Conservation (phyloP, 208 protist genomes). For the Herpetomonas samuelpessoai region DNA sequence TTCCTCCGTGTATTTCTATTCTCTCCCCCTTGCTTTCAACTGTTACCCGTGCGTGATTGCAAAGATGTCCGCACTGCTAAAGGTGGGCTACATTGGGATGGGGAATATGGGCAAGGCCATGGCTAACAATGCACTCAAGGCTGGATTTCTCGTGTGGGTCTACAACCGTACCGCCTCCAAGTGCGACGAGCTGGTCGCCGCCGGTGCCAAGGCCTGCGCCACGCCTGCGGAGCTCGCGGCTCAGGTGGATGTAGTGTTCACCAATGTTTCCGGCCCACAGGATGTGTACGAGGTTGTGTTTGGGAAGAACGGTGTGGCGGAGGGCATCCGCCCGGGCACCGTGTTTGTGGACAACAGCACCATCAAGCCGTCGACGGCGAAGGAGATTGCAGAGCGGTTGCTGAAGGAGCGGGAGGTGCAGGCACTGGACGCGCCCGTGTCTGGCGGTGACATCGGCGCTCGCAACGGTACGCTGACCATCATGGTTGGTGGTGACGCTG, state of each 20-base stretch:
- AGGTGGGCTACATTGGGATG: conserved; percentile 91
- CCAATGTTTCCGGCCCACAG: conserved; percentile 91
- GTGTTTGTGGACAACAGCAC: conserved; percentile 96
- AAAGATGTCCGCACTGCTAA: background rate
- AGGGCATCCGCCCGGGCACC: conserved; percentile 58
- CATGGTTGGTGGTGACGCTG: conserved; percentile 93
- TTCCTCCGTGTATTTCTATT: background rate
- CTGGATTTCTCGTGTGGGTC: conserved; percentile 82
- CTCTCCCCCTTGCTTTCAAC: background rate
- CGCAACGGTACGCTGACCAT: conserved; percentile 92
- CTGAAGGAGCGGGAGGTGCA: conserved; percentile 72
- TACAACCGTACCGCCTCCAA: conserved; percentile 88
- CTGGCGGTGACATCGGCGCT: conserved; percentile 94
- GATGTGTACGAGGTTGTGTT: conserved; percentile 91
- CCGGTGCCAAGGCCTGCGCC: conserved; percentile 57
- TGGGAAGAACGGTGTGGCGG: conserved; percentile 70
- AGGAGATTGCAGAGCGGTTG: conserved; percentile 78
- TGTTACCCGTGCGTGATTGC: background rate
- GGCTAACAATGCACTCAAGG: conserved; percentile 85
- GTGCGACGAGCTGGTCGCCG: conserved; percentile 68
- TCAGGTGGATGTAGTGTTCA: conserved; percentile 88
- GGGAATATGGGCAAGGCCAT: conserved; percentile 94
- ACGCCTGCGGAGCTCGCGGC: conserved; percentile 83
- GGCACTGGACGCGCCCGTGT: conserved; percentile 94
- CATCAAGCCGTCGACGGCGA: conserved; percentile 90